Evolutionary conservation across 768 basidiomycete species (phyloP).

Genomic region (Cubamyces sp.): DNA sequence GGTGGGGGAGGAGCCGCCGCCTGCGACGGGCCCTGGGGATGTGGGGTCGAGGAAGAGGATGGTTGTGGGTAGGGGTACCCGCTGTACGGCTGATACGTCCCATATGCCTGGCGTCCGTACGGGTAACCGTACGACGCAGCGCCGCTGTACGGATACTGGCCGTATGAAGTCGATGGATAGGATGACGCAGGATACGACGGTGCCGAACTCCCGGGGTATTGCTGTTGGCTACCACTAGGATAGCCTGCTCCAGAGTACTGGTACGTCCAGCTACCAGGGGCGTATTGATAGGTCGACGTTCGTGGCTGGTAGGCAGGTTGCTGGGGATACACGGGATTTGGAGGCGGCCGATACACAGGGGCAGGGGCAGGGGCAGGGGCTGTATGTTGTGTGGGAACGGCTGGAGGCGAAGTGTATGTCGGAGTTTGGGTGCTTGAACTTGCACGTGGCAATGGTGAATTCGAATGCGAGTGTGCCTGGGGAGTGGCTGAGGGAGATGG

Average conservation of each 20-base stretch:
- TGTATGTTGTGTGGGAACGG: conserved; percentile 22
- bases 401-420: not conserved
- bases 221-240: conserved; percentile 24
- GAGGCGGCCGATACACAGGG: conserved; percentile 25
- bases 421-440: conserved; percentile 27
- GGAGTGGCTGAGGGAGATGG: not conserved
- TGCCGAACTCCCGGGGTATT: conserved; percentile 25
- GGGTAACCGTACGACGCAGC: conserved; percentile 13
- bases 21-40: not conserved
- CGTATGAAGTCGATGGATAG: not conserved
- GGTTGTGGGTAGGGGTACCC: conserved; percentile 3
- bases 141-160: not conserved
- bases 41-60: not conserved
- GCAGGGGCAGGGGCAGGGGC: conserved; percentile 24
- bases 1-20: not conserved
- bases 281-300: conserved; percentile 25
- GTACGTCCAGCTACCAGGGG: conserved; percentile 40
- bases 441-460: conserved; percentile 19
- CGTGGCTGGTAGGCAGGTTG: conserved; percentile 3
- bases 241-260: conserved; percentile 30
- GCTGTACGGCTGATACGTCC: conserved; percentile 3
- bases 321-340: conserved; percentile 3
- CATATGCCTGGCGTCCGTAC: conserved; percentile 1
- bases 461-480: conserved; percentile 31
- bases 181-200: conserved; percentile 16